These are phyloP conservation scores for Aurifilum marmelostoma DNA, from an alignment of 2,329 filamentous ascomycete species.

Conservation along the genomic window DNA sequence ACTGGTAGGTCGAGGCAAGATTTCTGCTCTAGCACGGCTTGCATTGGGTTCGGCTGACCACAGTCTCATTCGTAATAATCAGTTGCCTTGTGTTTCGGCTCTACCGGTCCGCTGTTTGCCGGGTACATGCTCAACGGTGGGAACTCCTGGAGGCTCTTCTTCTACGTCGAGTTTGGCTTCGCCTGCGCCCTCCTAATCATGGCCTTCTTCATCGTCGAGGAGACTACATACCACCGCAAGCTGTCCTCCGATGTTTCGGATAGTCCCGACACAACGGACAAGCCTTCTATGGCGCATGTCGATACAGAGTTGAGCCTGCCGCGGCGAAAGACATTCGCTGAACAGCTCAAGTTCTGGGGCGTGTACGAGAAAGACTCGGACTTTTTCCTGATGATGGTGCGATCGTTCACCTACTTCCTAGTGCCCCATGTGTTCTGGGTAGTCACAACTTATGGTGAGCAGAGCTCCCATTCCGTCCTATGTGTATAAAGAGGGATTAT, in stretches of 20 bases:
- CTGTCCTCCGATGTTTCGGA: constrained; percentile 17
- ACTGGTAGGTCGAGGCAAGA: constrained; percentile 44
- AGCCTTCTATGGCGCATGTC: constrained; percentile 8
- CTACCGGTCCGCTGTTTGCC: constrained; percentile 59
- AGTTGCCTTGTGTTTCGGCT: constrained; percentile 59
- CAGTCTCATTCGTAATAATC: background rate
- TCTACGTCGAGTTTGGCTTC: constrained; percentile 63
- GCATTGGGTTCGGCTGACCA: background rate
- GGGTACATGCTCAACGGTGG: constrained; percentile 64
- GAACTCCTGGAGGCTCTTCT: constrained; percentile 63
- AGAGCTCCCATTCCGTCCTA: constrained; percentile 31
- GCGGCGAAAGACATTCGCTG: constrained; percentile 44
- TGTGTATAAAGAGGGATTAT: too few relatives aligned
- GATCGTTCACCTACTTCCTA: constrained; percentile 51
- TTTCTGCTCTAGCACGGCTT: background rate
- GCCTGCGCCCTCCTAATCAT: constrained; percentile 36
- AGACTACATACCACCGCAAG: constrained; percentile 38
- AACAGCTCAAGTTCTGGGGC: constrained; percentile 49
- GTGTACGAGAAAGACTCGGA: constrained; percentile 45
- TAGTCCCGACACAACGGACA: constrained; percentile 24
- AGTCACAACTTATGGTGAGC: constrained; percentile 45
- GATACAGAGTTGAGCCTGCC: constrained; percentile 35
- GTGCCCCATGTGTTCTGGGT: constrained; percentile 55
- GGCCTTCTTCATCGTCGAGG: constrained; percentile 41
- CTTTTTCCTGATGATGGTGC: constrained; percentile 49